These are phyloP conservation scores for Elsinoe necatrix DNA, from an alignment of 2,329 filamentous ascomycete genomes.

Conservation along the genomic window DNA sequence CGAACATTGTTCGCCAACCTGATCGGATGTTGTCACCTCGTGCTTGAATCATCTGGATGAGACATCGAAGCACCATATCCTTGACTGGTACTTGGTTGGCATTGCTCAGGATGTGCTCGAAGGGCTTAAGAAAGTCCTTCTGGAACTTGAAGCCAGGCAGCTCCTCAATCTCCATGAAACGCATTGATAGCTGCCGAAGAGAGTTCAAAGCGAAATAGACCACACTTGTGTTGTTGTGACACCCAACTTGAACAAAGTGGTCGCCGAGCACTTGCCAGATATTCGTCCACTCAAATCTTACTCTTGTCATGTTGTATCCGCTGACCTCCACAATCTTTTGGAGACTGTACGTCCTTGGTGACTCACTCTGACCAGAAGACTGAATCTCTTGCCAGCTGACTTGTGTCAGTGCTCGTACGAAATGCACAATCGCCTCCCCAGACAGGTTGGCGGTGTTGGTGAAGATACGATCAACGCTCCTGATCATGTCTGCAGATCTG, in stretches of 20 bases:
- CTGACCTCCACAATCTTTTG: slow-evolving; percentile 98
- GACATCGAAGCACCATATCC: slow-evolving; percentile 89
- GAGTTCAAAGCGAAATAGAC: slow-evolving; percentile 98
- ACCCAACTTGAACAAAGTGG: slow-evolving; percentile 97
- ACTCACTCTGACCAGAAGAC: slow-evolving; percentile 91
- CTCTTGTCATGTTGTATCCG: slow-evolving; percentile 99
- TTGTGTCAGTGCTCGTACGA: slow-evolving; percentile 83
- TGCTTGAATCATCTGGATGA: slow-evolving; percentile 99
- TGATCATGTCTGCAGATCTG: slow-evolving; percentile 84
- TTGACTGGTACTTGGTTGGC: slow-evolving; percentile 87
- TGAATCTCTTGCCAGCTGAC: slow-evolving; percentile 99
- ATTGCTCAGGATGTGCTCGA: slow-evolving; percentile 94
- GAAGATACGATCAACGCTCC: slow-evolving; percentile 90
- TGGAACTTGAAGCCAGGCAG: slow-evolving; percentile 98
- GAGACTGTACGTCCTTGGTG: slow-evolving; percentile 89
- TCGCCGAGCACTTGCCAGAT: slow-evolving; percentile 97
- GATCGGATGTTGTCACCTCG: slow-evolving; percentile 93
- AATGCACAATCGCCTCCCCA: slow-evolving; percentile 90
- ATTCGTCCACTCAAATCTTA: slow-evolving; percentile 95
- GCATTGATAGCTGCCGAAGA: slow-evolving; percentile 89
- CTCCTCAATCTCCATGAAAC: slow-evolving; percentile 97
- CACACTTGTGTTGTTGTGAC: slow-evolving; percentile 90
- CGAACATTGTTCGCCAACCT: slow-evolving; percentile 99
- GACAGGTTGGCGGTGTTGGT: slow-evolving; percentile 90
- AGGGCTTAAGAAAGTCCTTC: slow-evolving; percentile 97